Conservation (phyloP, 2,329 filamentous ascomycete genomes). For the Elsinoe arachidis region DNA sequence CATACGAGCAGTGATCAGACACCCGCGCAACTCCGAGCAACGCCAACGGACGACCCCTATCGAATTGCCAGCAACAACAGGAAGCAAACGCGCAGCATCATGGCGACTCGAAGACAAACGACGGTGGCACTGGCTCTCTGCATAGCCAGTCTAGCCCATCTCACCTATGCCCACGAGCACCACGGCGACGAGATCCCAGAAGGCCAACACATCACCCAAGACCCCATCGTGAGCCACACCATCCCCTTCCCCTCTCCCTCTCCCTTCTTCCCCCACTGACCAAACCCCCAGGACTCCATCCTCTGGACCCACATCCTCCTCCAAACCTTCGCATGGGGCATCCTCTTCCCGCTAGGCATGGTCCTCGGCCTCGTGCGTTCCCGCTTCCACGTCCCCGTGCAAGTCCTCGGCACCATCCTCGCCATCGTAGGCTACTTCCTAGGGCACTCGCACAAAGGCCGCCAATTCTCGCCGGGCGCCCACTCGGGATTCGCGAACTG, state of each 20-base stretch:
- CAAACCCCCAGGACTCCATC: slow-evolving; percentile 54
- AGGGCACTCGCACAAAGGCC: slow-evolving; percentile 81
- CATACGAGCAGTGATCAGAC: background rate
- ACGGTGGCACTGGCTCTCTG: background rate
- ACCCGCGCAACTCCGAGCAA: no score
- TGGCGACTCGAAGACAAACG: background rate
- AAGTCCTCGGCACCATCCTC: slow-evolving; percentile 64
- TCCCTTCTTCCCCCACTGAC: slow-evolving; percentile 7
- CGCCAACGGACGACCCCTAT: background rate
- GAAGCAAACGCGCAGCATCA: background rate
- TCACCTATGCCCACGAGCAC: slow-evolving; percentile 40
- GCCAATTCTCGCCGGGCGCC: slow-evolving; percentile 71
- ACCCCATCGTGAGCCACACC: slow-evolving; percentile 55
- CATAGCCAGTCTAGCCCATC: background rate
- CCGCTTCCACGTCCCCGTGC: slow-evolving; percentile 88
- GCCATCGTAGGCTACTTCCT: slow-evolving; percentile 82
- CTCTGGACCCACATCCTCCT: slow-evolving; percentile 92
- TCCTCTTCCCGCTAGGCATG: slow-evolving; percentile 93
- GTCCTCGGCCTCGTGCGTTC: slow-evolving; percentile 84
- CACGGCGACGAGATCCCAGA: slow-evolving; percentile 55
- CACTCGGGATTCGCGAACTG: slow-evolving; percentile 73
- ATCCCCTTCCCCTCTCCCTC: background rate
- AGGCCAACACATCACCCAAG: slow-evolving; percentile 59
- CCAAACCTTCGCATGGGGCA: slow-evolving; percentile 77
- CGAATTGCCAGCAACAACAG: background rate